Base-by-base conservation (phyloP, 768 basidiomycete genomes). In the Mycena pura region DNA sequence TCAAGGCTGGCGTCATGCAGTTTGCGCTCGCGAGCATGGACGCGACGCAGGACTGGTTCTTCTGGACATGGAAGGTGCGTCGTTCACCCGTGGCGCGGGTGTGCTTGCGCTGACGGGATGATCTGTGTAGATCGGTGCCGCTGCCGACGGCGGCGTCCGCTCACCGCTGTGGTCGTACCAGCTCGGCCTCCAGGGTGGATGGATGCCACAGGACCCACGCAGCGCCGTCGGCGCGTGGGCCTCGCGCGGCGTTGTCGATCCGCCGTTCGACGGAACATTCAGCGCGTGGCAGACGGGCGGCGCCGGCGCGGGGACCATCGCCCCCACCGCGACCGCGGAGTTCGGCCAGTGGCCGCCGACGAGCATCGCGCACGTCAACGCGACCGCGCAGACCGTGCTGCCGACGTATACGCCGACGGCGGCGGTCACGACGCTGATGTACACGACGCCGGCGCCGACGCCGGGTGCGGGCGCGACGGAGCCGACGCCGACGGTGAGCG, bases 131-230 rank as follows among this genome's bases (percentile, higher is more conserved):
- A 61, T 61, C 25, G 60, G 51, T n/a, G 8, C 31, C 4, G 46
- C 51, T 17, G 21, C 32, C 69, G 71, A 31, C 73, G 72, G 50
- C 60, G 72, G 32, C 82, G 60, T 70, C 25, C 32, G 29, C 32
- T 40, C 82, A 5, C 86, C 88, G 0, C 74, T 86, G 64, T 91
- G 89, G n/a, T n/a, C n/a, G n/a, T n/a, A n/a, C n/a, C n/a, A n/a
- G n/a, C n/a, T n/a, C n/a, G 89, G 88, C 3, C 77, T 89, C 53
- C 74, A 84, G 65, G 71, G 83, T 25, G 90, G 50, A 1, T 60
- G 49, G 36, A 44, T 55, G 40, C 58, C 50, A 21, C 50, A 29
- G 7, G 49, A 53, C 71, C 90, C 89, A 13, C 77, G 89, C 55
- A 72, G 65, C 17, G 80, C 84, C 9, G 49, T 77, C 13, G 89